phyloP scores from a whole-genome alignment of 1,284 basidiomycete species.

The Cystobasidiaceae sp. region DNA sequence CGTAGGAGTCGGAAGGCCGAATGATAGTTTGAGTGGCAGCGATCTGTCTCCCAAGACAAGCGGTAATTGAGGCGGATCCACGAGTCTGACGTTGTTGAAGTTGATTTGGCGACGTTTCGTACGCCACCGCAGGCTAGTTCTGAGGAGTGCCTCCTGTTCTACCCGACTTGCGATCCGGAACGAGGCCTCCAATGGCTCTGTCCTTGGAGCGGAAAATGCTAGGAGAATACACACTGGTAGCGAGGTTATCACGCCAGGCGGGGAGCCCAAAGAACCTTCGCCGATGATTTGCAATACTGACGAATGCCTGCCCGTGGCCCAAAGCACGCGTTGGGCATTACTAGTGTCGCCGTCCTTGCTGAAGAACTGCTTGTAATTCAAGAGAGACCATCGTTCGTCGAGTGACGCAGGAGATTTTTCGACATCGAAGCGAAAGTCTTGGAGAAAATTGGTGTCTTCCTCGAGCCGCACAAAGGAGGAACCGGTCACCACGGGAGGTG shows the following conservation, averaged over 20 bases:
- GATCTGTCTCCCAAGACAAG: too few relatives aligned
- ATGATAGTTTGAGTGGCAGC: too few relatives aligned
- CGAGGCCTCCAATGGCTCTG: too few relatives aligned
- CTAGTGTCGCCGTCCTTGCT: neutral
- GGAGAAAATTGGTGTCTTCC: neutral
- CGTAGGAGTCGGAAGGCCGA: too few relatives aligned
- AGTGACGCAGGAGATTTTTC: neutral
- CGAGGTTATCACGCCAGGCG: neutral
- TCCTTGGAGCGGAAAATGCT: too few relatives aligned
- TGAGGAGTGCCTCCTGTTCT: too few relatives aligned
- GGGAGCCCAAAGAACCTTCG: neutral
- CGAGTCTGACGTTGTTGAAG: too few relatives aligned
- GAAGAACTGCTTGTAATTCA: neutral
- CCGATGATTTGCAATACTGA: neutral
- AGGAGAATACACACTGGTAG: neutral
- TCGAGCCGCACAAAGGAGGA: neutral
- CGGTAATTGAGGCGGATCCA: too few relatives aligned
- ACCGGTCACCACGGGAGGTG: neutral
- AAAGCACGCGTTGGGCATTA: neutral
- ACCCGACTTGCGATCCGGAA: too few relatives aligned
- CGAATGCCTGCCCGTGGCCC: neutral
- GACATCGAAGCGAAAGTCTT: neutral
- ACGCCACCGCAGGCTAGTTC: too few relatives aligned
- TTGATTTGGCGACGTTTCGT: too few relatives aligned
- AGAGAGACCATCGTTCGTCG: neutral